These are phyloP conservation scores for Misopates orontium DNA, from an alignment of 257 asterid species.

Conservation along the genomic window DNA sequence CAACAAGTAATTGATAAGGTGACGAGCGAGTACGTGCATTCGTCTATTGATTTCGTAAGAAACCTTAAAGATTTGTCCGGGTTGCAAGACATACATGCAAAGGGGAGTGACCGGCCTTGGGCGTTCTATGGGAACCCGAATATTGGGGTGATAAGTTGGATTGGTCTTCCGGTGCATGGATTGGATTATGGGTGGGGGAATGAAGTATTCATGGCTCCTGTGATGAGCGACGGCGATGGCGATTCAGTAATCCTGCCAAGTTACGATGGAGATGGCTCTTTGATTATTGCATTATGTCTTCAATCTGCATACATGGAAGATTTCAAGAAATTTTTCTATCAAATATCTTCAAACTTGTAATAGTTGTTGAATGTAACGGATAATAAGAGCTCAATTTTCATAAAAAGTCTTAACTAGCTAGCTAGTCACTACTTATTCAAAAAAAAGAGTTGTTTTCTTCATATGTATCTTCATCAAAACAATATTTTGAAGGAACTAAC, in stretches of 20 bases:
- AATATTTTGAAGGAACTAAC: too few species aligned
- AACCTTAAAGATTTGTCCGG: slow-evolving; percentile 25
- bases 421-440: too few species aligned
- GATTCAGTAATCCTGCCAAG: slow-evolving; percentile 21
- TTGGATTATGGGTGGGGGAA: slow-evolving; percentile 44
- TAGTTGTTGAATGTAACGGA: too few species aligned
- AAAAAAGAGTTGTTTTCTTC: too few species aligned
- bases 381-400: too few species aligned
- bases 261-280: slow-evolving; percentile 24
- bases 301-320: slow-evolving; percentile 29
- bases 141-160: slow-evolving; percentile 31
- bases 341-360: background rate
- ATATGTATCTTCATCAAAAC: too few species aligned
- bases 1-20: slow-evolving; percentile 23
- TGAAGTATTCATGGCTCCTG: slow-evolving; percentile 31
- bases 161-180: slow-evolving; percentile 18
- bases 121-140: slow-evolving; percentile 37
- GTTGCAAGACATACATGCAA: slow-evolving; percentile 7
- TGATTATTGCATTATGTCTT: slow-evolving; percentile 26
- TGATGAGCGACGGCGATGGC: slow-evolving; percentile 28
- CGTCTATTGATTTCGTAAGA: slow-evolving; percentile 10
- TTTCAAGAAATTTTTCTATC: slow-evolving; percentile 32
- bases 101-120: background rate
- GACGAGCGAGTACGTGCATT: slow-evolving; percentile 19
- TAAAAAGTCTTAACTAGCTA: too few species aligned